Evolutionary conservation across 257 asterid species (phyloP).

Genomic region (Solanum chiquidenum): DNA sequence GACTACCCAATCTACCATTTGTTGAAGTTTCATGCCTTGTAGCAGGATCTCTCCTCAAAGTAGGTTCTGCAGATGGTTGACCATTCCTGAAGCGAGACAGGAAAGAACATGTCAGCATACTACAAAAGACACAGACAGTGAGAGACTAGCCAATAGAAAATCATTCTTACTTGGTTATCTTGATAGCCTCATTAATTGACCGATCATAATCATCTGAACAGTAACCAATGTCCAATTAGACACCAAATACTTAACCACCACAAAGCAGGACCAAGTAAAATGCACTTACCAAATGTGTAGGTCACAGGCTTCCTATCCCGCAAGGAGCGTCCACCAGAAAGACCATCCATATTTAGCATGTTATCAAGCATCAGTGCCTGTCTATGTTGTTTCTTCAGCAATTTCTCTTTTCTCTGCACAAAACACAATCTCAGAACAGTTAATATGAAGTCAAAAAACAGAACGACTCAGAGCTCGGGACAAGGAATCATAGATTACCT

Average conservation of each 20-base stretch:
- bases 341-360: constrained; percentile 65
- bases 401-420: constrained; percentile 77
- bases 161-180: constrained; percentile 71
- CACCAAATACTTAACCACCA: not conserved
- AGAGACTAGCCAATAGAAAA: not conserved
- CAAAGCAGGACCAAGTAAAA: not conserved
- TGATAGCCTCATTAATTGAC: constrained; percentile 85
- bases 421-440: constrained; percentile 7
- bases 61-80: constrained; percentile 49
- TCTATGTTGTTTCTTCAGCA: constrained; percentile 83
- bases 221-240: constrained; percentile 14
- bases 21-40: constrained; percentile 39
- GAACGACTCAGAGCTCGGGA: not conserved
- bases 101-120: not conserved
- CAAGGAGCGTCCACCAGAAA: constrained; percentile 73
- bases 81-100: constrained; percentile 41
- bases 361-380: constrained; percentile 87
- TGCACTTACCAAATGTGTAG: constrained; percentile 72
- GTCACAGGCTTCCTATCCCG: constrained; percentile 94
- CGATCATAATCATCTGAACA: constrained; percentile 88
- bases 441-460: not conserved
- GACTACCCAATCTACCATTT: constrained; percentile 60
- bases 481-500: constrained; percentile 37
- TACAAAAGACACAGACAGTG: not conserved
- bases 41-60: constrained; percentile 39